Evolutionary conservation across 805 yeast species (phyloP), one percentile per base, ranked within the genome.

Genomic region (Candida berthetii): DNA sequence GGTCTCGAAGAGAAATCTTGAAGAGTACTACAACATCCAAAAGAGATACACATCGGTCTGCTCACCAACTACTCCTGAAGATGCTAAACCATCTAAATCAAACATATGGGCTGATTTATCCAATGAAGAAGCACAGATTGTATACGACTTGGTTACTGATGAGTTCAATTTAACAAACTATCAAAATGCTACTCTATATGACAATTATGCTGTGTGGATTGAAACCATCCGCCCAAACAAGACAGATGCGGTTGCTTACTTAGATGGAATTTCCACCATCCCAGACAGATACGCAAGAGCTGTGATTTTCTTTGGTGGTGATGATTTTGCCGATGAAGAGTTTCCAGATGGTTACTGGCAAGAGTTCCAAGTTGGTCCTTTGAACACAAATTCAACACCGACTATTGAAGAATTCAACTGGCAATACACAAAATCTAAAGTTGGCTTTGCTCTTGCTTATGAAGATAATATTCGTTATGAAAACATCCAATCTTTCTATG

Each of bases 211-310:
- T 7, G 19, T 17, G 19, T 16, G 19, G 19, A 31, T 31, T 7
- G 34, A 31, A 31, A 15, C 20, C 2, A n/a, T 40, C 16, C 27
- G 38, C 7, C 46, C 46, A 19, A 41, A 41, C 27, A 41, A 43
- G 9, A 37, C 46, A n/a, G 46, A 37, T 34, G 46, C 42, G 28
- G 11, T 37, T 4, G 29, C 24, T 13, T 37, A 36, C 36, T 17
- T 41, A 17, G 44, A 41, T 14, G 31, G 27, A 14, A 20, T 27
- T 17, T 36, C 33, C 8, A 28, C 14, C 5, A 24, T 18, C 14
- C 46, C 44, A 18, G 38, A 27, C 8, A 40, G 34, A 24, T 31
- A 31, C 13, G 34, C 34, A 7, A 31, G 34, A 31, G 19, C 20
- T 8, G 34, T 31, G 14, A 17, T 31, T 13, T 31, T 15, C 34